Percentiles rank a stretch among this genome's conserved stretches.
Conservation (phyloP, 164 flowering plant species). For the Litsea cubeba region DNA sequence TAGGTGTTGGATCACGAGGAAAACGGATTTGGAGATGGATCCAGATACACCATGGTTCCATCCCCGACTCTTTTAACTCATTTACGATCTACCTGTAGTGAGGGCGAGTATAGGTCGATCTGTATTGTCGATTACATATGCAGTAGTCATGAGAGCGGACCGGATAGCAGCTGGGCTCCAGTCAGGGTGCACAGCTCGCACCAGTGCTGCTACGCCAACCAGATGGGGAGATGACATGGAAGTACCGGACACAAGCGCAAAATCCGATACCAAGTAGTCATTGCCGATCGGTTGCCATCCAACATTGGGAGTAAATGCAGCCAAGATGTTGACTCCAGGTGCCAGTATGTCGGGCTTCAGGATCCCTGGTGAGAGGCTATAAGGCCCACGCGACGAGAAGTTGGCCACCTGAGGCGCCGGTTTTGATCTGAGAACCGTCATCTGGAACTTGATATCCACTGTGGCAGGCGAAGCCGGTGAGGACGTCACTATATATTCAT, state of each 20-base stretch:
- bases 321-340: conserved; percentile 32
- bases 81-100: neutral
- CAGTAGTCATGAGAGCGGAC: conserved; percentile 46
- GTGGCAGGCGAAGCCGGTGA: conserved; percentile 2
- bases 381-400: conserved; percentile 36
- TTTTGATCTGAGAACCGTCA: conserved; percentile 22
- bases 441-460: conserved; percentile 22
- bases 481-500: conserved; percentile 12
- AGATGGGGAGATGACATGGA: conserved; percentile 37
- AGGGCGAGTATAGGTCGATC: conserved; percentile 14
- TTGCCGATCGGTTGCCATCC: conserved; percentile 5
- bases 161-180: conserved; percentile 38
- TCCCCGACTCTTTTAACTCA: too few species aligned
- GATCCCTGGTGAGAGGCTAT: conserved; percentile 16
- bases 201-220: conserved; percentile 33
- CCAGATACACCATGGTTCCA: too few species aligned
- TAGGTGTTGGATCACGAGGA: too few species aligned
- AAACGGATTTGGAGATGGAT: too few species aligned
- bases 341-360: conserved; percentile 38
- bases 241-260: conserved; percentile 29
- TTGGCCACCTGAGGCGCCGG: conserved; percentile 34
- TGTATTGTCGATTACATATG: conserved; percentile 17
- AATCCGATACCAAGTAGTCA: conserved; percentile 22
- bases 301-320: conserved; percentile 27
- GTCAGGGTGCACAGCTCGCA: conserved; percentile 28